Conservation (phyloP, 1,284 basidiomycete genomes). For the Tilletia indica region DNA sequence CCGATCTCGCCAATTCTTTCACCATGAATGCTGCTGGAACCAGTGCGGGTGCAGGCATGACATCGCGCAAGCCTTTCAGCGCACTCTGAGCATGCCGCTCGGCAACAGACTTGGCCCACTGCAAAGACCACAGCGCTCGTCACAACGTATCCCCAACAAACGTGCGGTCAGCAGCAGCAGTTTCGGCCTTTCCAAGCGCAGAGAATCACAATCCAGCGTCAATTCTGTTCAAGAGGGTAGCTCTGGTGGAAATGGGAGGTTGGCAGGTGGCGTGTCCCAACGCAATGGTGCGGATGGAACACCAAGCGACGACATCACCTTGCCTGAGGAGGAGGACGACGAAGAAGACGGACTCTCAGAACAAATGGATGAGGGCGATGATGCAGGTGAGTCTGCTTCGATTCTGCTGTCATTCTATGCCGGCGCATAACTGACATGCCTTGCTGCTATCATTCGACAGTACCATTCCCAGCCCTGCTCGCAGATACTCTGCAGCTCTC, state of each 20-base stretch:
- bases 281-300: no score
- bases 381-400: background rate
- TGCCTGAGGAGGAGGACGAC: no score
- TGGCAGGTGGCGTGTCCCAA: no score
- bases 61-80: conserved; percentile 4
- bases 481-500: conserved; percentile 6
- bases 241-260: no score
- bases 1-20: no score
- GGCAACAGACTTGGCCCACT: background rate
- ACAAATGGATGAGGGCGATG: background rate
- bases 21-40: background rate
- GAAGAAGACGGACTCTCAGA: no score
- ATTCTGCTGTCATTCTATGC: background rate
- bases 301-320: no score
- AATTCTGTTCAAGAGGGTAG: no score
- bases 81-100: conserved; percentile 1
- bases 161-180: background rate
- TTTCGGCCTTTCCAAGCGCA: background rate
- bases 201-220: no score
- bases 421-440: background rate
- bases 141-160: no score
- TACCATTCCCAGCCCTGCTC: background rate
- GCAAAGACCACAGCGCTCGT: background rate
- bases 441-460: background rate
- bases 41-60: background rate